Conservation (phyloP, 306 rosid species). For the Acacia acuminata region DNA sequence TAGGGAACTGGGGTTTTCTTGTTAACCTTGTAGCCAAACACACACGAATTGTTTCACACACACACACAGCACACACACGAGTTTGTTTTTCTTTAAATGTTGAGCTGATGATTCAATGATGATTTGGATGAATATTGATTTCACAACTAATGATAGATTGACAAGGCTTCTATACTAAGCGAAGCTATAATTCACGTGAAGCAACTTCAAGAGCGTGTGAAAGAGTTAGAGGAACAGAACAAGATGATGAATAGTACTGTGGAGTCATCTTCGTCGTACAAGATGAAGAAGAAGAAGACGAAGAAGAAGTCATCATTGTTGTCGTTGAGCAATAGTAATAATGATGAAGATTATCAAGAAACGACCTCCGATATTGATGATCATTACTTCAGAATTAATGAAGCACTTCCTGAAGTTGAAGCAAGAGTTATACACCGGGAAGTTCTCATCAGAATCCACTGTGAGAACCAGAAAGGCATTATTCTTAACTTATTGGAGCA, state of each 20-base stretch:
- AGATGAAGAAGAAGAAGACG: neutral
- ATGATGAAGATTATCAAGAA: neutral
- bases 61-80: no score
- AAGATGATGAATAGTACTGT: neutral
- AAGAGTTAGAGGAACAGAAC: constrained; percentile 17
- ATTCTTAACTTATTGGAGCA: constrained; percentile 15
- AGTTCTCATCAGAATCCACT: constrained; percentile 25
- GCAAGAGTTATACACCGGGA: constrained; percentile 19
- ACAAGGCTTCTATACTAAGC: constrained; percentile 29
- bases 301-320: neutral
- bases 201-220: constrained; percentile 18
- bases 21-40: no score
- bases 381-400: neutral
- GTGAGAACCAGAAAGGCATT: neutral
- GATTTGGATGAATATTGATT: neutral
- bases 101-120: neutral
- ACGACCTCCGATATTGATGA: neutral
- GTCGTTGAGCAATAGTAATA: neutral
- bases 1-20: neutral
- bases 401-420: constrained; percentile 12
- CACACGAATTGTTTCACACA: neutral
- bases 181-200: constrained; percentile 12
- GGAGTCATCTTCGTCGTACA: neutral
- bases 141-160: constrained; percentile 3
- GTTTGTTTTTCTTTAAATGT: neutral